Evolutionary conservation across 1,139 yeast genomes (phyloP).

Genomic region (Meyerozyma sp.): DNA sequence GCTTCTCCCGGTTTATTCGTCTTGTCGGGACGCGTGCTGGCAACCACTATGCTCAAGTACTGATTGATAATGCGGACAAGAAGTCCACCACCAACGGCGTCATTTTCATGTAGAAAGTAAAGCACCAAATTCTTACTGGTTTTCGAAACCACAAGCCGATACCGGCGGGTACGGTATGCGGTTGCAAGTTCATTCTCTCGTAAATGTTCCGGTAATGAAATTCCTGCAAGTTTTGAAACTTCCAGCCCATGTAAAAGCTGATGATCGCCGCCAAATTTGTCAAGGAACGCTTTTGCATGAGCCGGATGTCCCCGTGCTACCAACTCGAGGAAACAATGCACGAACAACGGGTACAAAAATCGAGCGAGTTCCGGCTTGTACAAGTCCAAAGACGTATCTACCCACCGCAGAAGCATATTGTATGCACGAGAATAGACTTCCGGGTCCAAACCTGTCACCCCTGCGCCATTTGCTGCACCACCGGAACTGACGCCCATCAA

Average conservation of each 20-base stretch:
- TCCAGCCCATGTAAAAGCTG: constrained; percentile 74
- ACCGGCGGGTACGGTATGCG: constrained; percentile 68
- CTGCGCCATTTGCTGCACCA: not conserved
- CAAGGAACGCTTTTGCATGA: constrained; percentile 71
- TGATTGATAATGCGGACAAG: constrained; percentile 83
- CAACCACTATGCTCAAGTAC: constrained; percentile 66
- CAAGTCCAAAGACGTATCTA: constrained; percentile 84
- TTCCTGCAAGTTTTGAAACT: constrained; percentile 62
- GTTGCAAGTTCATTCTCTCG: constrained; percentile 78
- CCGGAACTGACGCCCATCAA: not conserved
- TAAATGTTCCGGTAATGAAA: constrained; percentile 76
- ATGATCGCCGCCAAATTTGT: constrained; percentile 71
- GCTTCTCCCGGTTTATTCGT: constrained; percentile 43
- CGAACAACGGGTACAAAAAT: constrained; percentile 82
- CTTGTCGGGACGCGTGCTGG: constrained; percentile 43
- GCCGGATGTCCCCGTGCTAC: constrained; percentile 55
- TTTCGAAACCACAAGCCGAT: constrained; percentile 70
- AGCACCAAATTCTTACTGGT: constrained; percentile 81
- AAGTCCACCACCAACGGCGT: constrained; percentile 86
- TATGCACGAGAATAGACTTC: constrained; percentile 74
- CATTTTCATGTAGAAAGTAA: constrained; percentile 87
- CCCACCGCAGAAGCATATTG: constrained; percentile 78
- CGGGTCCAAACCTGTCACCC: constrained; percentile 42
- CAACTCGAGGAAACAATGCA: constrained; percentile 80
- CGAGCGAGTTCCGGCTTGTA: constrained; percentile 86